Base-by-base conservation (phyloP, 768 basidiomycete species). In the Termitomyces sp. region DNA sequence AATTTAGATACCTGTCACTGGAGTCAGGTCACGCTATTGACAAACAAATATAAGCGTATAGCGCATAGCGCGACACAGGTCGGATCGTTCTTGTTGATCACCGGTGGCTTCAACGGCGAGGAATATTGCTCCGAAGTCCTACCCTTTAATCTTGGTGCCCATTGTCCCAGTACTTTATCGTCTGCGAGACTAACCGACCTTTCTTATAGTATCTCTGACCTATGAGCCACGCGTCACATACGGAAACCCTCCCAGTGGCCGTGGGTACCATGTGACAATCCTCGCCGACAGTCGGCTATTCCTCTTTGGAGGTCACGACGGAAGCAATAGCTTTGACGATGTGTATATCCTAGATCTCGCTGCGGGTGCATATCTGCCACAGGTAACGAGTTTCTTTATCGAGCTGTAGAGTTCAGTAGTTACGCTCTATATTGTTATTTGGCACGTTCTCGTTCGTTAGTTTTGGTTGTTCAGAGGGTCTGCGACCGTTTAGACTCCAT, bases 31-130 rank as follows among this genome's bases (percentile, higher is more conserved):
- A 76, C 76, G 58, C 74, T 72, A 54, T 66, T 66, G 68, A 62
- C 68, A 52, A 64, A 63, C 67, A 64, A 61, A 44, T 66, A 87
- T 64, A 82, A 84, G 59, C 82, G 91, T 10, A 76, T 95, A 42
- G 87, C 89, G 27, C 95, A 98, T 63, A 89, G 88, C 11, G 80
- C 93, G 14, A 93, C 94, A 0, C 91, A 89, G 68, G 89, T 98
- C 16, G 94, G 95, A 30, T 93, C 91, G 1, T 95, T 92, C 67
- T 80, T 98, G 0, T 94, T 95, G 72, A 79, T 96, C 53, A 76
- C 87, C 43, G 94, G 94, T 0, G 95, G 95, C 2, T 94, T 96
- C 71, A 88, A 95, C 60, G 89, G 91, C 5, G 70, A 72, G 11
- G 74, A 84, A 47, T 97, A 97, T 67, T 78, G 75, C 34, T 79